A percentile compares a stretch with the other conserved stretches of the same genome.
phyloP scores from a whole-genome alignment of 192 early-diverging fungal genomes.

The Spizellomyces punctatus region DNA sequence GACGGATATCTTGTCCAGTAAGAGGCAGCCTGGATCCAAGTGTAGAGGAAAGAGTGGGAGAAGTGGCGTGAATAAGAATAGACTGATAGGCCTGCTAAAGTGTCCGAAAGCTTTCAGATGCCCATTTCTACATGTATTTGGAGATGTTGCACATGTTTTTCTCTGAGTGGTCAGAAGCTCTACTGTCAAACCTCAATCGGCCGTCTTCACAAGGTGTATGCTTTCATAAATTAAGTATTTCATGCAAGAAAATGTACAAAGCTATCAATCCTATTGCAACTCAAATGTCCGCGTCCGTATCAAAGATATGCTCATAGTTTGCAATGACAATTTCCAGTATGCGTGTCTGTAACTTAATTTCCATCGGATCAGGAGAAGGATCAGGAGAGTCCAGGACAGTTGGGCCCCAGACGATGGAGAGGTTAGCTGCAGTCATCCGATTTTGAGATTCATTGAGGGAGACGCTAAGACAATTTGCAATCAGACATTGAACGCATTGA shows the following conservation, averaged over 20 bases:
- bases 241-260: background rate
- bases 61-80: no score
- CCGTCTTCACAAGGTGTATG: no score
- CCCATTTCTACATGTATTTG: no score
- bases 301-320: slow-evolving; percentile 72
- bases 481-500: background rate
- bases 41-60: no score
- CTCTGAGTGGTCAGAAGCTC: no score
- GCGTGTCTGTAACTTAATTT: slow-evolving; percentile 64
- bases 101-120: no score
- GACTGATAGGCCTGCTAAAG: no score
- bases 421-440: slow-evolving; percentile 86
- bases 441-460: slow-evolving; percentile 75
- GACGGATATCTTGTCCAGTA: no score
- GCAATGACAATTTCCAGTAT: slow-evolving; percentile 68
- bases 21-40: no score
- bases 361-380: slow-evolving; percentile 43
- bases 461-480: slow-evolving; percentile 56
- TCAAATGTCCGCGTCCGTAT: slow-evolving; percentile 28
- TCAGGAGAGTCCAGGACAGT: slow-evolving; percentile 70
- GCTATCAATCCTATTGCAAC: background rate
- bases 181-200: no score
- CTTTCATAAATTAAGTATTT: background rate
- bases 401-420: slow-evolving; percentile 92
- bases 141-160: no score